Base-by-base conservation (phyloP, 495 filamentous ascomycete species). In the Lasiosphaeriaceae sp. region DNA sequence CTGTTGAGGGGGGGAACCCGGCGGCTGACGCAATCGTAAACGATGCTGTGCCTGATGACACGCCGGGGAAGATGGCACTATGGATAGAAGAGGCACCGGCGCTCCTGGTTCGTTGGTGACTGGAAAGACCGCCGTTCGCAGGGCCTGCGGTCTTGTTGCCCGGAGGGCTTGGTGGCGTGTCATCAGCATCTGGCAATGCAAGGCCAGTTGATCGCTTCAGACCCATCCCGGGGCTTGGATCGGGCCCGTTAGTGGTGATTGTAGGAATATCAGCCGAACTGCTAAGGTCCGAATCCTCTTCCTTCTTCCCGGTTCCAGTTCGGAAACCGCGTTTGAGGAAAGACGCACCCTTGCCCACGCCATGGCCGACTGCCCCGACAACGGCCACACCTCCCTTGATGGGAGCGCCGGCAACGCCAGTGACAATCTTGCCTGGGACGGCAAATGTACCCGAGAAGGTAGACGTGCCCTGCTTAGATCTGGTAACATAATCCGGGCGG, bases 371-470 rank as follows among this genome's bases (percentile, higher is more conserved):
- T 43, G 77, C 76, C 11, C 82, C 83, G 20, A 78, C 85, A 45
- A 90, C 86, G 43, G 87, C 86, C 47, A 83, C 86, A 24, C 88
- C 90, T 26, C 92, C 93, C 76, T 97, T 97, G 66, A 97, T 83
- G 11, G 94, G 94, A 11, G 89, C 93, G 22, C 91, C 92, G 6
- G 81, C 84, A 53, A 86, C 83, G 52, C 83, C 83, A 16, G 84
- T 86, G 52, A 97, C 88, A 50, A 97, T 88, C 75, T 92, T 96
- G 26, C 90, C 90, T n/a, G 94, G 90, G 4, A 87, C 79, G 5
- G 88, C 85, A 66, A 98, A 96, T 0, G 92, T 97, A 14, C 94
- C 94, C 3, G 85, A 86, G 80, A 99, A 96, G 3, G 94, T 97
- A 3, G 89, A 88, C 0, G 92, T 94, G 44, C 95, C 94, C 71